Evolutionary conservation across 2,329 filamentous ascomycete genomes (phyloP).

Genomic region (Westerdykella ornata): DNA sequence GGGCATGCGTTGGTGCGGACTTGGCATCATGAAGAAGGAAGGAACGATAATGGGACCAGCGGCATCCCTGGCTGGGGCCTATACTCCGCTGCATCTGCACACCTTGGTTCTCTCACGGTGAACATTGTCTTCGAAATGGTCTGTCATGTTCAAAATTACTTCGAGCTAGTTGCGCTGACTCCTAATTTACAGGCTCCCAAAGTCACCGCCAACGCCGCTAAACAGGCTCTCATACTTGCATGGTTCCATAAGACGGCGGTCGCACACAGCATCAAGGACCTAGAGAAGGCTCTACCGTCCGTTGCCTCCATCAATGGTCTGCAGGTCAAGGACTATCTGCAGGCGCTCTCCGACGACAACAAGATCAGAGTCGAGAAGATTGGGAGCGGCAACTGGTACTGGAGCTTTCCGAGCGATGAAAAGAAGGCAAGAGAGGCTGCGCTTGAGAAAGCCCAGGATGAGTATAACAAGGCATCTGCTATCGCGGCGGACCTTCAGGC

Average conservation of each 20-base stretch:
- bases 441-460: slow-evolving; percentile 34
- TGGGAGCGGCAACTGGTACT: slow-evolving; percentile 66
- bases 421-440: slow-evolving; percentile 41
- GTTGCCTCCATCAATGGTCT: slow-evolving; percentile 59
- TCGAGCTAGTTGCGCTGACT: too few relatives aligned
- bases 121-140: too few relatives aligned
- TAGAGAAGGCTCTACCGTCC: slow-evolving; percentile 57
- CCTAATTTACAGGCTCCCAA: slow-evolving; percentile 46
- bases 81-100: too few relatives aligned
- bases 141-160: too few relatives aligned
- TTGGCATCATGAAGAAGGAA: slow-evolving; percentile 10
- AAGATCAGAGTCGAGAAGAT: slow-evolving; percentile 62
- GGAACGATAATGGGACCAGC: slow-evolving; percentile 4
- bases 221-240: slow-evolving; percentile 52
- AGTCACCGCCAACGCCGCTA: slow-evolving; percentile 50
- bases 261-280: slow-evolving; percentile 60
- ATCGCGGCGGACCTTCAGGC: slow-evolving; percentile 35
- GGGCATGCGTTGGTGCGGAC: too few relatives aligned
- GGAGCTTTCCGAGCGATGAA: slow-evolving; percentile 57
- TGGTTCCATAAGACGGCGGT: slow-evolving; percentile 55
- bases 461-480: slow-evolving; percentile 34
- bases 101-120: too few relatives aligned
- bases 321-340: slow-evolving; percentile 62
- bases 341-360: slow-evolving; percentile 55
- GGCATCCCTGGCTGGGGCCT: too few relatives aligned